Evolutionary conservation across 2,329 filamentous ascomycete species (phyloP).

Genomic region (Tolypocladium guangdongense): DNA sequence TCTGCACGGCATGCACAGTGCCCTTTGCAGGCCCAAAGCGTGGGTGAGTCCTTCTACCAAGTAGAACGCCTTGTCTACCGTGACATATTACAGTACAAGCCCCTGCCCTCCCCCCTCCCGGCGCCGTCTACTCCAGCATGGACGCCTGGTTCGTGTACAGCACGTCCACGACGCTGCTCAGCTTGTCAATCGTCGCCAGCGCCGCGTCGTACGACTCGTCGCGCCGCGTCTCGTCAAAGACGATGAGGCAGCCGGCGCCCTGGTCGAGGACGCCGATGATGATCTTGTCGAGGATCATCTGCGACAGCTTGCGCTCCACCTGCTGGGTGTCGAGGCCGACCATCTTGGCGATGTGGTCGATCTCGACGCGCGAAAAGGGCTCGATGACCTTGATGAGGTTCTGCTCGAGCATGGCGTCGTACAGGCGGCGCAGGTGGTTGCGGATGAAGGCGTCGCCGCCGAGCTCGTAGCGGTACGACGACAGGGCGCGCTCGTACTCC

Average conservation of each 20-base stretch:
- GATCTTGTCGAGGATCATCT: slow-evolving; percentile 99
- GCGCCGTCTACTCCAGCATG: slow-evolving; percentile 62
- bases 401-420: slow-evolving; percentile 98
- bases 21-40: slow-evolving; percentile 1
- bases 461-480: slow-evolving; percentile 84
- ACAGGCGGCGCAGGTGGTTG: slow-evolving; percentile 87
- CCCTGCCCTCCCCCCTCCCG: not conserved
- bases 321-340: slow-evolving; percentile 92
- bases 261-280: slow-evolving; percentile 97
- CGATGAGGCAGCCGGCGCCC: slow-evolving; percentile 92
- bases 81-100: slow-evolving; percentile 17
- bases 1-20: not conserved
- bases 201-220: slow-evolving; percentile 93
- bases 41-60: slow-evolving; percentile 16
- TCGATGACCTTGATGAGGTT: slow-evolving; percentile 99
- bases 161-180: slow-evolving; percentile 94
- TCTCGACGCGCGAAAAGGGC: slow-evolving; percentile 94
- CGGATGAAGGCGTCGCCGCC: slow-evolving; percentile 93
- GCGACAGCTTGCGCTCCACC: slow-evolving; percentile 94
- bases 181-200: slow-evolving; percentile 87
- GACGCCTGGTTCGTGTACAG: slow-evolving; percentile 97
- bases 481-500: slow-evolving; percentile 90
- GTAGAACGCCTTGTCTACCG: slow-evolving; percentile 20
- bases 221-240: slow-evolving; percentile 89
- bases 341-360: slow-evolving; percentile 94